These are phyloP conservation scores for Gossypium trilobum DNA, from an alignment of 441 rosid genomes.

Conservation along the genomic window DNA sequence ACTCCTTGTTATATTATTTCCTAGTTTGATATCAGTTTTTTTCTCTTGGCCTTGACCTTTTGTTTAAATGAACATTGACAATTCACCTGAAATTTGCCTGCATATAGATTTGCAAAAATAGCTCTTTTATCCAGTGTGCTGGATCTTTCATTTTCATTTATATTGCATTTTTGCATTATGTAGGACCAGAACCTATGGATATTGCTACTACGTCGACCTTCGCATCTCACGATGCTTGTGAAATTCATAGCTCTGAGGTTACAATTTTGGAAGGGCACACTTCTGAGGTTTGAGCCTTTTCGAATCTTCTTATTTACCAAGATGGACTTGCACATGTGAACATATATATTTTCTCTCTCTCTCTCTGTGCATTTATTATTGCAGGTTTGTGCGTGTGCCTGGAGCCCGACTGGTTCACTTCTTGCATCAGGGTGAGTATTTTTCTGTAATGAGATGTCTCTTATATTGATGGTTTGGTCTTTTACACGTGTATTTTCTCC, in stretches of 20 bases:
- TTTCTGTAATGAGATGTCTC: slow-evolving; percentile 12
- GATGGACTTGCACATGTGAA: not conserved
- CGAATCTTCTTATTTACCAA: not conserved
- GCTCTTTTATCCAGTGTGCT: not conserved
- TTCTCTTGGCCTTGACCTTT: not conserved
- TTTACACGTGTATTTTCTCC: not conserved
- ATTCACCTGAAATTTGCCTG: slow-evolving; percentile 4
- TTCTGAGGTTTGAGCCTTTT: slow-evolving; percentile 63
- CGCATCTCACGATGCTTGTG: slow-evolving; percentile 47
- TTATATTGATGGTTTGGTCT: not conserved
- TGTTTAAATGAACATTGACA: not conserved
- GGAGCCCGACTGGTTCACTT: slow-evolving; percentile 95
- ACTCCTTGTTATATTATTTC: slow-evolving; percentile 8
- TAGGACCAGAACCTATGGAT: slow-evolving; percentile 78
- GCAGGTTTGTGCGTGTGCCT: slow-evolving; percentile 97
- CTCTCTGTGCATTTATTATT: slow-evolving; percentile 6
- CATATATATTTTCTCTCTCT: not conserved
- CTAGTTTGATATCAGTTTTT: not conserved
- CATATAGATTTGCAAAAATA: not conserved
- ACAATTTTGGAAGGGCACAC: slow-evolving; percentile 79
- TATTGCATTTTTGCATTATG: not conserved
- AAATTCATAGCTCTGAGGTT: slow-evolving; percentile 72
- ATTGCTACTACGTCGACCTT: slow-evolving; percentile 37
- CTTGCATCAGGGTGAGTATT: slow-evolving; percentile 92
- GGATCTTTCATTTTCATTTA: not conserved